Evolutionary conservation across 2,329 filamentous ascomycete species (phyloP).

Genomic region (Sporothrix pallida): DNA sequence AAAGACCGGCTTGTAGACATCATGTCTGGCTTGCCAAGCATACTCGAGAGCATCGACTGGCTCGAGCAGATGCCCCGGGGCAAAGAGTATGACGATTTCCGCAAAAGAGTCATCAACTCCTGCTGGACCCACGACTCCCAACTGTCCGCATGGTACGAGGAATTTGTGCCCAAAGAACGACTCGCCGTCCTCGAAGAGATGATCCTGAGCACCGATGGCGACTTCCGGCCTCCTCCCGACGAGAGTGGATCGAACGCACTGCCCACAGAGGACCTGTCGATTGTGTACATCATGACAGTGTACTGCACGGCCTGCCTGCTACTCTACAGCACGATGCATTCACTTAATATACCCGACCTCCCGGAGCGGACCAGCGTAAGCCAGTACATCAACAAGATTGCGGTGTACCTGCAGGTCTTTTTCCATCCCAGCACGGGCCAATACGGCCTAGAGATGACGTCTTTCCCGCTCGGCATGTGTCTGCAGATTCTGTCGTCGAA

Average conservation of each 20-base stretch:
- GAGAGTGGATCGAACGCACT: conserved; percentile 17
- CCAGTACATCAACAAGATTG: conserved; percentile 35
- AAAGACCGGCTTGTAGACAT: conserved; percentile 39
- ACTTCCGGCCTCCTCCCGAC: conserved; percentile 11
- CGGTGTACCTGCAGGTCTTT: conserved; percentile 35
- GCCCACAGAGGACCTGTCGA: conserved; percentile 37
- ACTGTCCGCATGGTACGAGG: conserved; percentile 36
- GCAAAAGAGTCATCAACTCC: conserved; percentile 4
- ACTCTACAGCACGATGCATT: conserved; percentile 37
- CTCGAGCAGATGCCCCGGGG: conserved; percentile 16
- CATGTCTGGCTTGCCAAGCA: conserved; percentile 36
- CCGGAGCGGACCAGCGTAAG: conserved; percentile 31
- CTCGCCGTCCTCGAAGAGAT: conserved; percentile 23
- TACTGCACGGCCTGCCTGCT: conserved; percentile 37
- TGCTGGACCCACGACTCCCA: conserved; percentile 35
- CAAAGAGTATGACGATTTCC: conserved; percentile 11
- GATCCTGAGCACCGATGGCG: neutral
- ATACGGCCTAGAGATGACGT: conserved; percentile 37
- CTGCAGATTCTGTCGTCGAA: conserved; percentile 33
- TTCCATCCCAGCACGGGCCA: conserved; percentile 38
- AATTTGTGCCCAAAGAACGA: conserved; percentile 32
- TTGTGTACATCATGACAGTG: conserved; percentile 37
- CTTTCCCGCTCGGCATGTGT: conserved; percentile 37
- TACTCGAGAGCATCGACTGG: conserved; percentile 38
- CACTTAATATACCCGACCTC: conserved; percentile 31